Evolutionary conservation across 768 basidiomycete genomes (phyloP), one percentile per base, ranked within the genome.

Genomic region (Trametes meyenii): DNA sequence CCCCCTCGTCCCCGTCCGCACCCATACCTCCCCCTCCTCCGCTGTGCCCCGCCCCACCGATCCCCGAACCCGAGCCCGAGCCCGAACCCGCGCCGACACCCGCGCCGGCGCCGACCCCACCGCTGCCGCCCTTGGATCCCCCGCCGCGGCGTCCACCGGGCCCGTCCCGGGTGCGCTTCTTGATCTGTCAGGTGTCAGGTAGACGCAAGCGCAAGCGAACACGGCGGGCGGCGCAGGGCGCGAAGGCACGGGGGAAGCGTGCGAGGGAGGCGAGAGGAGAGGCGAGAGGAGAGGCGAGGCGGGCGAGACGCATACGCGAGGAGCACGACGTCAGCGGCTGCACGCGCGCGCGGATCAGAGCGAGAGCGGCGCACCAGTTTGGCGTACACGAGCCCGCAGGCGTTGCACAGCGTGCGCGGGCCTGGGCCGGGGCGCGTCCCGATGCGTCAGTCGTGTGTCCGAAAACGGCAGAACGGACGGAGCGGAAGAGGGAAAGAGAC

Each of bases 311-410:
- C 33, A 33, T 16, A 50, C 13, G 50, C 50, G 16, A 52, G 23
- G 12, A 35, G 35, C 14, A 48, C 49, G 24, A 49, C 17, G 51
- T 50, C 51, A 53, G 55, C 23, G 42, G 50, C 58, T 21, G 46
- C 29, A 33, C 17, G 29, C 26, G 38, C 1, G 16, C 36, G 55
- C 56, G 52, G 36, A 57, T 51, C 45, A 45, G 16, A n/a, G 48
- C 45, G 40, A 55, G 55, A 43, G 51, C 26, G 35, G 56, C 86
- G 71, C 73, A 92, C 90, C 74, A 92, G 79, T 77, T 93, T 93
- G 56, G 90, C 91, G 73, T 91, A 93, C 61, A 93, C 90, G 65
- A 93, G 83, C 55, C 90, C 90, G 73, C 90, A 93, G 12, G 90
- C 90, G 71, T 93, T 93, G 73, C 90, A 93, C 55, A 93, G 77